These are phyloP conservation scores for Russula vinacea DNA, from an alignment of 768 basidiomycete species.

Conservation along the genomic window DNA sequence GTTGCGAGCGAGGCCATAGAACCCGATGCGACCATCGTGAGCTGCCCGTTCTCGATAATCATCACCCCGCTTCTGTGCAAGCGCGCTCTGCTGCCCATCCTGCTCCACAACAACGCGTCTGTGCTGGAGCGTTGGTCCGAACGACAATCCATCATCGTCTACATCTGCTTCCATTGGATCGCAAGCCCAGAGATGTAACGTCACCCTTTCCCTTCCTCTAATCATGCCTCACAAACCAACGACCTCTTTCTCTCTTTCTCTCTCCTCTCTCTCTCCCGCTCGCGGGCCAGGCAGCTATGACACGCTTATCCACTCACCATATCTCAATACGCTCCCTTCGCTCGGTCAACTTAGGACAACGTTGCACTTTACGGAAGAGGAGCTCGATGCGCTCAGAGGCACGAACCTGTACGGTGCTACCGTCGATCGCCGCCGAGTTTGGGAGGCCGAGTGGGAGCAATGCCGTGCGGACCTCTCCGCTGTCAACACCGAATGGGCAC, in stretches of 20 bases:
- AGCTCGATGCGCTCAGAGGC: slow-evolving; percentile 66
- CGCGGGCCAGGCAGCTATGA: slow-evolving; percentile 18
- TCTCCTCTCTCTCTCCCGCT: slow-evolving; percentile 4
- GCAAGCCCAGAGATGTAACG: slow-evolving; percentile 40
- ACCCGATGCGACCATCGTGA: slow-evolving; percentile 53
- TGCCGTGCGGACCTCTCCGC: slow-evolving; percentile 46
- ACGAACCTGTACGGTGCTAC: slow-evolving; percentile 82
- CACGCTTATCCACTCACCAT: slow-evolving; percentile 48
- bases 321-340: slow-evolving; percentile 65
- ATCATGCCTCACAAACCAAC: neutral
- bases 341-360: slow-evolving; percentile 60
- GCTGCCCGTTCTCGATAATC: slow-evolving; percentile 63
- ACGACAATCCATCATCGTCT: slow-evolving; percentile 65
- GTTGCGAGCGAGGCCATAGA: slow-evolving; percentile 49
- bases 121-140: slow-evolving; percentile 49
- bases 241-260: too few relatives aligned
- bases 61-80: slow-evolving; percentile 55
- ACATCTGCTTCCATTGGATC: slow-evolving; percentile 65
- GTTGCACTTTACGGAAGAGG: slow-evolving; percentile 61
- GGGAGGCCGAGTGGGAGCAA: slow-evolving; percentile 59
- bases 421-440: slow-evolving; percentile 57
- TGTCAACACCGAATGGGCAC: slow-evolving; percentile 42
- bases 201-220: slow-evolving; percentile 1
- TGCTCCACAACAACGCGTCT: slow-evolving; percentile 35
- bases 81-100: slow-evolving; percentile 44